Evolutionary conservation across 306 rosid genomes (phyloP).

Genomic region (Luffa aegyptiaca): DNA sequence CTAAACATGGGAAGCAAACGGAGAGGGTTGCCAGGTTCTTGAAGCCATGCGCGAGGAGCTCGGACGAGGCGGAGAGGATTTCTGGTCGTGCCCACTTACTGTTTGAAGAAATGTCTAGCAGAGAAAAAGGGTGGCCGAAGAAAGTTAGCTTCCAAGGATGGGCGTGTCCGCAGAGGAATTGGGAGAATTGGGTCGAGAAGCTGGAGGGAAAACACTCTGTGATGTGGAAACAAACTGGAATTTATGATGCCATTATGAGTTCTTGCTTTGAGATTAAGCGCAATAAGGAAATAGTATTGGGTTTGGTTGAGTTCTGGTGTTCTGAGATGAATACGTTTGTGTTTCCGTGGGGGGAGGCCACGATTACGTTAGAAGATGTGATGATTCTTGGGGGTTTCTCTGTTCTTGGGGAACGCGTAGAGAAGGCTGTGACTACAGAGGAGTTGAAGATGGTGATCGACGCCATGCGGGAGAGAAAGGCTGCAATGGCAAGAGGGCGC

Average conservation of each 20-base stretch:
- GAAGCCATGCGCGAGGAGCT: neutral
- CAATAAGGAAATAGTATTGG: conserved; percentile 20
- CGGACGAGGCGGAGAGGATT: neutral
- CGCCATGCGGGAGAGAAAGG: neutral
- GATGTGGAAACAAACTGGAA: conserved; percentile 31
- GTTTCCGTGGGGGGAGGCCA: conserved; percentile 54
- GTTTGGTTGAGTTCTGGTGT: conserved; percentile 28
- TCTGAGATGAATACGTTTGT: conserved; percentile 30
- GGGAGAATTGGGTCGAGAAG: conserved; percentile 21
- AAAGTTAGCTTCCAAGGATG: conserved; percentile 19
- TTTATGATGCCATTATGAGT: conserved; percentile 37
- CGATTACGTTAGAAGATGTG: conserved; percentile 42
- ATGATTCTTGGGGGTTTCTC: conserved; percentile 31
- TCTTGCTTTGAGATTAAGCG: conserved; percentile 18
- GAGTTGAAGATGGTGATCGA: conserved; percentile 9
- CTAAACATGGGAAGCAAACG: neutral
- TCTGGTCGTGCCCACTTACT: neutral
- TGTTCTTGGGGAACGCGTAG: conserved; percentile 21
- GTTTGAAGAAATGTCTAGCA: neutral
- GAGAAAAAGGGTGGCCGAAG: neutral
- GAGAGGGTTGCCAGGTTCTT: neutral
- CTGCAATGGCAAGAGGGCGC: neutral
- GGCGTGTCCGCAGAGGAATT: conserved; percentile 10
- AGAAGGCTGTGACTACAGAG: conserved; percentile 3
- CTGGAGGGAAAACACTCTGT: conserved; percentile 11